These are phyloP conservation scores for Neonectria coccinea DNA, from an alignment of 2,329 filamentous ascomycete species.

Conservation along the genomic window DNA sequence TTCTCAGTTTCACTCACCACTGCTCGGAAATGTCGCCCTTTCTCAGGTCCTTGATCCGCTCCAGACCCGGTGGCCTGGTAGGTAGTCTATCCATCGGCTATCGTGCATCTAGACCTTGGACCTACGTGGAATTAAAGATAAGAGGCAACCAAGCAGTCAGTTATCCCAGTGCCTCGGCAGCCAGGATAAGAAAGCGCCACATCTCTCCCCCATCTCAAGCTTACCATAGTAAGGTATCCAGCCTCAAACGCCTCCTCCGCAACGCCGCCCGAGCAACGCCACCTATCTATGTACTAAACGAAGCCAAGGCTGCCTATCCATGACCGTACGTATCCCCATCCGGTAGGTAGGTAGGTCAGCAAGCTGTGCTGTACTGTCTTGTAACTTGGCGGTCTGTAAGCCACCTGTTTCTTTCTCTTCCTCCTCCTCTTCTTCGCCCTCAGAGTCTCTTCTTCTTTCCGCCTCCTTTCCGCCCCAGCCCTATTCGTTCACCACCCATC, in stretches of 20 bases:
- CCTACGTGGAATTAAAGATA: background rate
- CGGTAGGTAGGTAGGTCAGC: slow-evolving; percentile 17
- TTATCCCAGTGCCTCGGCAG: background rate
- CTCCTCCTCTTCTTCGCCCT: no score
- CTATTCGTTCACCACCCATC: background rate
- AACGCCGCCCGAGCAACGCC: slow-evolving; percentile 11
- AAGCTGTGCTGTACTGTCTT: background rate
- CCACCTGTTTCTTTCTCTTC: no score
- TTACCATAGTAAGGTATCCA: no score
- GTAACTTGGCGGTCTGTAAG: no score
- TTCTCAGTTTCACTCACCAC: background rate
- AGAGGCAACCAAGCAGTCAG: background rate
- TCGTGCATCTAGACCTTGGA: background rate
- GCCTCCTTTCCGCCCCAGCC: no score
- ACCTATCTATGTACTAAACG: background rate
- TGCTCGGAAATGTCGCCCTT: slow-evolving; percentile 3
- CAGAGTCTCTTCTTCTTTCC: no score
- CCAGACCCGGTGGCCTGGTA: background rate
- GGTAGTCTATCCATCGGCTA: slow-evolving; percentile 1
- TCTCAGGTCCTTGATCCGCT: background rate
- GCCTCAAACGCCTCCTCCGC: slow-evolving; percentile 8
- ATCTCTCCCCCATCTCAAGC: slow-evolving; percentile 3
- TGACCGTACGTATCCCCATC: slow-evolving; percentile 3
- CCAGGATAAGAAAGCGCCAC: slow-evolving; percentile 2
- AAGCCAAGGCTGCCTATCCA: background rate